Evolutionary conservation across 129 eudicot species (phyloP).

Genomic region (Rutidosis leptorrhynchoides): DNA sequence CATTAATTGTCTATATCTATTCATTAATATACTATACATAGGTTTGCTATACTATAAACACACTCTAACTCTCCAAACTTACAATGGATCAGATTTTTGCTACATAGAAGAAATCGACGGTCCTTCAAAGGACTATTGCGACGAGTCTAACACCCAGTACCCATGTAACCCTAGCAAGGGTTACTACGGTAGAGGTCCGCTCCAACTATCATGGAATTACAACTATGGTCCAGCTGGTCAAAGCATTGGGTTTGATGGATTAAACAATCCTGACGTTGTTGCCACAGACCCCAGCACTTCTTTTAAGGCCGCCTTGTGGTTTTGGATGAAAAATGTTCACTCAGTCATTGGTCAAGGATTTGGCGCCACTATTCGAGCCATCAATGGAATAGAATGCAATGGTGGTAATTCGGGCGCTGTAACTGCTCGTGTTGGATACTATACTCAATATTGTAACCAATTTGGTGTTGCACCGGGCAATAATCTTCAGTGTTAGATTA

Average conservation of each 20-base stretch:
- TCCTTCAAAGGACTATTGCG: slow-evolving; percentile 29
- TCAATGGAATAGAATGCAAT: slow-evolving; percentile 34
- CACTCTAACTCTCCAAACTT: not conserved
- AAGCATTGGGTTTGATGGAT: slow-evolving; percentile 30
- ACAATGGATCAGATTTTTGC: slow-evolving; percentile 23
- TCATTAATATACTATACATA: no score
- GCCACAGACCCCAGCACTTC: slow-evolving; percentile 32
- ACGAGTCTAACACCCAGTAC: slow-evolving; percentile 25
- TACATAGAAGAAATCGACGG: slow-evolving; percentile 33
- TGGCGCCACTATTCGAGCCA: slow-evolving; percentile 31
- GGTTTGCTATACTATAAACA: no score
- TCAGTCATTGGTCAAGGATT: slow-evolving; percentile 36
- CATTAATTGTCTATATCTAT: no score
- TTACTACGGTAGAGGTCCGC: slow-evolving; percentile 38
- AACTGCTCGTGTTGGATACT: slow-evolving; percentile 25
- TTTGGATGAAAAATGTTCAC: slow-evolving; percentile 33
- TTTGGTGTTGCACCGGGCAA: slow-evolving; percentile 34
- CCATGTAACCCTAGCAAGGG: slow-evolving; percentile 39
- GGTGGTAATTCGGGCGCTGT: slow-evolving; percentile 25
- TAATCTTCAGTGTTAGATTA: slow-evolving; percentile 30
- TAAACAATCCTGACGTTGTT: slow-evolving; percentile 35
- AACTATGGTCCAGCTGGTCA: slow-evolving; percentile 34
- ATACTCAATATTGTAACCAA: slow-evolving; percentile 32
- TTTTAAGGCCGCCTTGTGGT: slow-evolving; percentile 31
- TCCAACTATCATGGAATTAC: slow-evolving; percentile 36